These are phyloP conservation scores for Cucurbita ficifolia DNA, from an alignment of 306 rosid genomes.

Conservation along the genomic window DNA sequence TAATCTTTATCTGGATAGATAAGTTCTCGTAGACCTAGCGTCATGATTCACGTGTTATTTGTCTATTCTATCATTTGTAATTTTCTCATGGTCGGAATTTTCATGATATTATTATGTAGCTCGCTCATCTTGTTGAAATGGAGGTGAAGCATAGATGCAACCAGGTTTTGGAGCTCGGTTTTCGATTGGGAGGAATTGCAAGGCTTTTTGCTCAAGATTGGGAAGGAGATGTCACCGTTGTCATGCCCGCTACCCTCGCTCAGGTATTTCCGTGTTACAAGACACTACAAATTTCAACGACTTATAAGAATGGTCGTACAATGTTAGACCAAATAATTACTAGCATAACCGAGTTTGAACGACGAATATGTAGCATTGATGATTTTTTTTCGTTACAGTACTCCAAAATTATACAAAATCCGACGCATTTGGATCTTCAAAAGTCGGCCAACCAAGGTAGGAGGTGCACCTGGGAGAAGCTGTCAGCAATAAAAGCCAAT, in stretches of 20 bases:
- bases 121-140: conserved; percentile 92
- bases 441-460: conserved; percentile 96
- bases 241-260: conserved; percentile 95
- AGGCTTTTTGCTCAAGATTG: conserved; percentile 94
- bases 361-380: background rate
- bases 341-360: background rate
- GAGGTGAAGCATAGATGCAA: conserved; percentile 92
- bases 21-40: background rate
- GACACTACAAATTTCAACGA: background rate
- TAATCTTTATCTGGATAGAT: too few species aligned
- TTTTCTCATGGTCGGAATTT: background rate
- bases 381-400: conserved; percentile 28
- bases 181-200: conserved; percentile 84
- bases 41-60: background rate
- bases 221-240: conserved; percentile 96
- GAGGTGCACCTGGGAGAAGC: conserved; percentile 98
- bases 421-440: conserved; percentile 77
- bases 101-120: conserved; percentile 29
- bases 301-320: background rate
- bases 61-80: background rate
- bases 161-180: conserved; percentile 83
- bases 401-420: conserved; percentile 80
- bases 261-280: conserved; percentile 35
- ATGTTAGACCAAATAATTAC: background rate
- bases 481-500: conserved; percentile 86